Conservation (phyloP, 768 basidiomycete species). For the Auricularia auricula-judae region DNA sequence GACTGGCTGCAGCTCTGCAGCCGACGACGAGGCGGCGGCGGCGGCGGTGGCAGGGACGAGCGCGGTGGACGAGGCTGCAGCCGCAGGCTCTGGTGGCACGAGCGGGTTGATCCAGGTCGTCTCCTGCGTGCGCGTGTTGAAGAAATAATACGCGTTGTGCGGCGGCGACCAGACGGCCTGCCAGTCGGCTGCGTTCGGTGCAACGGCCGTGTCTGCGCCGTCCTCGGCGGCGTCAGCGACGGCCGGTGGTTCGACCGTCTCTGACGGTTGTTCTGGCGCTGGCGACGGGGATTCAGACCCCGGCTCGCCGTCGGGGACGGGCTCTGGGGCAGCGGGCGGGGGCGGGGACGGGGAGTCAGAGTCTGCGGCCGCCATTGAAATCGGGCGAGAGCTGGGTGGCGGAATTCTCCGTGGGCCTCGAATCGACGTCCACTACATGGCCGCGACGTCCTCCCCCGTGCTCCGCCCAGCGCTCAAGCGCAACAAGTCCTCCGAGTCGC, state of each 20-base stretch:
- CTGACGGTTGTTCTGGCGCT: conserved; percentile 4
- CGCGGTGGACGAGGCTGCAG: neutral
- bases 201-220: conserved; percentile 4
- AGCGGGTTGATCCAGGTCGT: conserved; percentile 82
- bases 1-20: conserved; percentile 8
- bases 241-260: conserved; percentile 7
- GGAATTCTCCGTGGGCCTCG: neutral
- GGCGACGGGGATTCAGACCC: conserved; percentile 6
- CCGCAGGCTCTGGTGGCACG: conserved; percentile 2
- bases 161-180: conserved; percentile 73
- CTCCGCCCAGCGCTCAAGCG: conserved; percentile 48
- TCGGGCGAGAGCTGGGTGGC: neutral
- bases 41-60: conserved; percentile 1
- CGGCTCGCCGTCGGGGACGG: conserved; percentile 7
- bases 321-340: conserved; percentile 7
- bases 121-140: conserved; percentile 60
- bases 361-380: neutral
- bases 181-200: conserved; percentile 37
- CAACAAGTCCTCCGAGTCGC: neutral
- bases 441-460: conserved; percentile 10
- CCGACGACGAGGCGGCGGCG: conserved; percentile 6
- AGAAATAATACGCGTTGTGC: conserved; percentile 79
- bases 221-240: conserved; percentile 9
- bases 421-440: conserved; percentile 1
- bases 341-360: neutral